Evolutionary conservation across 208 protist species (phyloP), one percentile per base, ranked within the genome.

Genomic region (Endotrypanum monterogeii): DNA sequence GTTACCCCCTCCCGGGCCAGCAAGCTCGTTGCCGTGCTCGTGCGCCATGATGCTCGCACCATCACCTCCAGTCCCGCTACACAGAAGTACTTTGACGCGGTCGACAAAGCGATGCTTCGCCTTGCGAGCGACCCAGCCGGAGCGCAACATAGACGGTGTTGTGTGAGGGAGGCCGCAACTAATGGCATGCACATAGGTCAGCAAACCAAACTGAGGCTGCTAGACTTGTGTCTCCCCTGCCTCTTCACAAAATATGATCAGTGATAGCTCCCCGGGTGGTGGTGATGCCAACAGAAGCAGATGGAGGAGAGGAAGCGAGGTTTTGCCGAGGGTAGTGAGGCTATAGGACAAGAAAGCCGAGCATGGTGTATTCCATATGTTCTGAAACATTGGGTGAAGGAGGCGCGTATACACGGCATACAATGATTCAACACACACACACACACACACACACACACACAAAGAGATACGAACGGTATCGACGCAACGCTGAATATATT

Each of bases 1-100:
- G 68, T 98, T 98, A 37, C 94, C 94, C 51, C 94, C 94, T 41
- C 92, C 94, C n/a, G 94, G 94, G 20, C 94, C 94, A 12, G 92
- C 94, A 68, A 98, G 91, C 73, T 98, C 92, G 70, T 98, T 95
- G 25, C 88, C 85, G 73, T 95, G 89, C 63, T 92, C 87, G 74
- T 98, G 94, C 6, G 88, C 74, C 90, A 98, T 96, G 66, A 95
- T 84, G 74, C 92, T 96, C 5, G 90, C 91, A 0, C 94, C 94
- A 72, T 98, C 94, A 0, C 94, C 94, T 54, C 94, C 94, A 5
- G 78, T 77, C 0, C 94, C 94, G 65, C 92, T 96, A 37, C 89
- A 91, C 11, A 98, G 54, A 16, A 98, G 78, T 46, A 96, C 79
- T 74, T 96, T 96, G 25, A 98, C 90, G 5, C 81, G 82, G 76